These are phyloP conservation scores for Lenwebbia sp. DNA, from an alignment of 345 rosid genomes.

Conservation along the genomic window DNA sequence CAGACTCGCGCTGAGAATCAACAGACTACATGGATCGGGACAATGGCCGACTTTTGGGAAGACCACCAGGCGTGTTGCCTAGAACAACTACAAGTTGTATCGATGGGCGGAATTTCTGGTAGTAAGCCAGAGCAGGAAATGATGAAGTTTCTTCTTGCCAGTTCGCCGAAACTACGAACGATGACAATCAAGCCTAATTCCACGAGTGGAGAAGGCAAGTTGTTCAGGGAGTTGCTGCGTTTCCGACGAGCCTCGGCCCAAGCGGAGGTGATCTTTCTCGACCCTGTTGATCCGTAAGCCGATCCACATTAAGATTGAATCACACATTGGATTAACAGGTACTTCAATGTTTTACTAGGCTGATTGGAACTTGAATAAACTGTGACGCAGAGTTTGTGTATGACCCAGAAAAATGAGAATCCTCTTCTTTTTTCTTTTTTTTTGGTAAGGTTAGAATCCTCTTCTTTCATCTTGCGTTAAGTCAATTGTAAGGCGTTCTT, in stretches of 20 bases:
- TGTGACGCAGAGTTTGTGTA: background rate
- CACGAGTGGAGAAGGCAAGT: background rate
- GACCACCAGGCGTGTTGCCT: slow-evolving; percentile 8
- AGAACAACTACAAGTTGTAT: slow-evolving; percentile 11
- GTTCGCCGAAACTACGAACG: background rate
- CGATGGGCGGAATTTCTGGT: slow-evolving; percentile 34
- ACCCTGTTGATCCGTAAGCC: background rate
- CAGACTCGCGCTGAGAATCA: slow-evolving; percentile 47
- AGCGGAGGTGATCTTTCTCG: background rate
- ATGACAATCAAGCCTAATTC: background rate
- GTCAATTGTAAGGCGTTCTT: background rate
- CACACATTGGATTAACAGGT: slow-evolving; percentile 9
- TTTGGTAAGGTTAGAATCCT: no score
- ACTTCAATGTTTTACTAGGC: slow-evolving; percentile 31
- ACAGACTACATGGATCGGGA: slow-evolving; percentile 1
- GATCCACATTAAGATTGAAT: background rate
- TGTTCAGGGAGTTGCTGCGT: background rate
- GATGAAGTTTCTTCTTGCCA: background rate
- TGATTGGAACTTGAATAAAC: background rate
- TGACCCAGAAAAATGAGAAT: background rate
- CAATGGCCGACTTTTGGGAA: slow-evolving; percentile 18
- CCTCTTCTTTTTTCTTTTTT: background rate
- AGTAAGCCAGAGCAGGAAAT: slow-evolving; percentile 23
- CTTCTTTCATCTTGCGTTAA: background rate
- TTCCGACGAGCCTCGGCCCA: background rate